These are phyloP conservation scores for Porogramme epimiltina DNA, from an alignment of 1,284 basidiomycete species.

Conservation along the genomic window DNA sequence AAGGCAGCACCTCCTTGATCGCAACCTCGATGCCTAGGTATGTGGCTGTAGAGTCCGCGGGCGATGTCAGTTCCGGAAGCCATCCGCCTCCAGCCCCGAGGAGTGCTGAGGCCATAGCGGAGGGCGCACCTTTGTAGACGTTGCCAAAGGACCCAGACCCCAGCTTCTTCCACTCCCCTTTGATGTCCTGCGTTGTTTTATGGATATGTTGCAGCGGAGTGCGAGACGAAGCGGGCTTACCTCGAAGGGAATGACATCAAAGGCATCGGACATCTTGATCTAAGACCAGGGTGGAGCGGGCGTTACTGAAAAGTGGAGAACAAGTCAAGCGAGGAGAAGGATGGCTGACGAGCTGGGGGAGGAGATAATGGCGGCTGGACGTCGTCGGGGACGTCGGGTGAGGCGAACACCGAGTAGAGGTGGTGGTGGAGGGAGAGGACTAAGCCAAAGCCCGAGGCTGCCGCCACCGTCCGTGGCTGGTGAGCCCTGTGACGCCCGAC, in stretches of 20 bases:
- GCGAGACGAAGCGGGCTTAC: slow-evolving; percentile 41
- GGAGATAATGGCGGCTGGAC: slow-evolving; percentile 14
- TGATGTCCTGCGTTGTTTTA: slow-evolving; percentile 67
- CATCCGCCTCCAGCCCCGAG: slow-evolving; percentile 1
- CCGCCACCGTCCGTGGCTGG: slow-evolving; percentile 13
- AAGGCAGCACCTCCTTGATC: slow-evolving; percentile 93
- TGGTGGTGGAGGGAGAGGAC: slow-evolving; percentile 11
- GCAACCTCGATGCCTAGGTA: slow-evolving; percentile 96
- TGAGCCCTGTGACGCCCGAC: slow-evolving; percentile 12
- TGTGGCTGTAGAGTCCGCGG: slow-evolving; percentile 51
- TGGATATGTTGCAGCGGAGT: slow-evolving; percentile 6
- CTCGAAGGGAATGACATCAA: slow-evolving; percentile 82
- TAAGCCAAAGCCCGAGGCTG: slow-evolving; percentile 9
- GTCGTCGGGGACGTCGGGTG: slow-evolving; percentile 8
- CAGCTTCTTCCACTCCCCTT: slow-evolving; percentile 85
- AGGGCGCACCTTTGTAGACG: slow-evolving; percentile 77
- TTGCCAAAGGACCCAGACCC: slow-evolving; percentile 93
- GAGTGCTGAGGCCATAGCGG: background rate
- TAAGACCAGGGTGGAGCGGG: slow-evolving; percentile 5
- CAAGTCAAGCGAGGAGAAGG: background rate
- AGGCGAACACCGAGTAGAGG: background rate
- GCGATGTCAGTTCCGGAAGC: slow-evolving; percentile 1
- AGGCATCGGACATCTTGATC: slow-evolving; percentile 55
- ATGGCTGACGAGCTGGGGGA: background rate
- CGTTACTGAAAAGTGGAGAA: background rate